Base-by-base conservation (phyloP, 75 land plant genomes). In the Picea glauca region DNA sequence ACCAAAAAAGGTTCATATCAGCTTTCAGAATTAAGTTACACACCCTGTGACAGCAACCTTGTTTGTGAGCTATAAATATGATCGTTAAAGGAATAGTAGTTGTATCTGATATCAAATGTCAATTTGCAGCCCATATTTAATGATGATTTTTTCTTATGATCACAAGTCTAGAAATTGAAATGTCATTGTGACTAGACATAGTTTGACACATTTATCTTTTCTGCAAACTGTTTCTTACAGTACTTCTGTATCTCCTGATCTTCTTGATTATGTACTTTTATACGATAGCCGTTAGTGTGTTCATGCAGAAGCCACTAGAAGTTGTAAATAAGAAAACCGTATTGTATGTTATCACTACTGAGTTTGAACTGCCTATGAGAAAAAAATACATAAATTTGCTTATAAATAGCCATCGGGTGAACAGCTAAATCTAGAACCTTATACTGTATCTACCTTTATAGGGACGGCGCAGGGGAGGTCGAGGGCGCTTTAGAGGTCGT, bases 401-500 rank as follows among this genome's bases (percentile, higher is more conserved):
- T 33, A 23, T 30, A 68, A 15, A 23, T 58, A 57, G 3, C 60
- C 33, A 57, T 68, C 33, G 2, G 57, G 33, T 72, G 13, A 58
- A 40, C 75, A 30, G 31, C 38, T 26, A 13, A 76, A 32, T 2
- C 17, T 30, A n/a, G 33, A 58, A 14, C 0, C 0, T 21, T n/a
- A 75, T n/a, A 33, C 30, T 13, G 17, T 66, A 46, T 75, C 75
- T 72, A 59, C 1, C 54, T 68, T 17, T 26, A 50, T 46, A 58
- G 62, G 62, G 78, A 79, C 80, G 78, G 50, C 78, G 80, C 30
- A 77, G 79, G 50, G 58, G 32, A 14, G 40, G 59, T 9, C 81
- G 72, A 74, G 77, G 83, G 8, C 80, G 54, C 26, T 84, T 84
- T 64, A 77, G 86, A 67, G 86, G 86, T 77, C 82, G 79, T 62